A percentile compares a stretch with the other conserved stretches of the same genome.
Conservation (phyloP, 352 stramenopile species). For the Pythium plurisporium region DNA sequence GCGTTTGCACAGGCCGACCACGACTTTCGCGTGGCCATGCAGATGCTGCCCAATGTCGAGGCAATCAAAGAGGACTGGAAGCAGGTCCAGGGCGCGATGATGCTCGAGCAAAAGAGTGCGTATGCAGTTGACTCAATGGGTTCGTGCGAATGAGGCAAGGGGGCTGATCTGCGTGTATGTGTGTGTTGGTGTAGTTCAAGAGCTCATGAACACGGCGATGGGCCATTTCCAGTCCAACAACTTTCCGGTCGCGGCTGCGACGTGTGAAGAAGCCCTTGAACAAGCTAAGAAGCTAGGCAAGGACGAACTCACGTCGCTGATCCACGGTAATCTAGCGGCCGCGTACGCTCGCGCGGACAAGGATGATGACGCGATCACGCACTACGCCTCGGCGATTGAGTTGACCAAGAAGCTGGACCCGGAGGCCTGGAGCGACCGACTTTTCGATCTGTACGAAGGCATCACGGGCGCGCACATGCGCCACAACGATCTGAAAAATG, state of each 20-base stretch:
- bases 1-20: slow-evolving; percentile 33
- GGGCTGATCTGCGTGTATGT: neutral
- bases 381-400: slow-evolving; percentile 56
- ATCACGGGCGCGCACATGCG: slow-evolving; percentile 50
- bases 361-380: slow-evolving; percentile 52
- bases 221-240: slow-evolving; percentile 59
- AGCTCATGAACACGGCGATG: slow-evolving; percentile 45
- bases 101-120: slow-evolving; percentile 35
- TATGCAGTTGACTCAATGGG: no score
- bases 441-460: slow-evolving; percentile 58
- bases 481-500: slow-evolving; percentile 46
- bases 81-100: slow-evolving; percentile 37
- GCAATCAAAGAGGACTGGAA: slow-evolving; percentile 51
- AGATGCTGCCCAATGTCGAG: slow-evolving; percentile 47
- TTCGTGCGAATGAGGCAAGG: no score
- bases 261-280: slow-evolving; percentile 37
- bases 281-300: slow-evolving; percentile 51
- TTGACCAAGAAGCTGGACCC: slow-evolving; percentile 22
- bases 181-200: slow-evolving; percentile 32
- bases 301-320: slow-evolving; percentile 56
- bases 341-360: slow-evolving; percentile 51
- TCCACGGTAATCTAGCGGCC: slow-evolving; percentile 62
- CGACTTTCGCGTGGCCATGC: slow-evolving; percentile 46
- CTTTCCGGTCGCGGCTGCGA: slow-evolving; percentile 45
- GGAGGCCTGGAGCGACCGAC: slow-evolving; percentile 33